Conservation (phyloP, 2,329 filamentous ascomycete species). For the Cercospora citrullina region DNA sequence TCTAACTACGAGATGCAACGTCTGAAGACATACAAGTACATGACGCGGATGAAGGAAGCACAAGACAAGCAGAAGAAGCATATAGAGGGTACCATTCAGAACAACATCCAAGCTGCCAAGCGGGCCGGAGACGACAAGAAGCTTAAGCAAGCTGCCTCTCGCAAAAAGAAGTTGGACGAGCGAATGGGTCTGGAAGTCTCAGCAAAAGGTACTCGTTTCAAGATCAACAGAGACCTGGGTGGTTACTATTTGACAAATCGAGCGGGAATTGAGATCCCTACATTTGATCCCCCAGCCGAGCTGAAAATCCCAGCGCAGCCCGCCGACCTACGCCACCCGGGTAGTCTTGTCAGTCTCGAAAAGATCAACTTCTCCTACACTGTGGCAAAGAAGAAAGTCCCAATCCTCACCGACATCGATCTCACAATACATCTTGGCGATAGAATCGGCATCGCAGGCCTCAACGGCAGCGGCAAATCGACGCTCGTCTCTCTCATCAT, state of each 20-base stretch:
- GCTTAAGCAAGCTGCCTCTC: slow-evolving; percentile 77
- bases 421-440: slow-evolving; percentile 72
- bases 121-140: slow-evolving; percentile 81
- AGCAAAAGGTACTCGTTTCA: slow-evolving; percentile 72
- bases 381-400: slow-evolving; percentile 41
- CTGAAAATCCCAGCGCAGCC: slow-evolving; percentile 55
- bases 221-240: slow-evolving; percentile 70
- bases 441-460: slow-evolving; percentile 70
- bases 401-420: slow-evolving; percentile 62
- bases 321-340: slow-evolving; percentile 51
- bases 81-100: slow-evolving; percentile 73
- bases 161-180: slow-evolving; percentile 82
- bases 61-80: slow-evolving; percentile 79
- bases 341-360: slow-evolving; percentile 71
- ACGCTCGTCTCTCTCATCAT: slow-evolving; percentile 72
- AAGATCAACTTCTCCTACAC: slow-evolving; percentile 66
- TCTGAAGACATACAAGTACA: slow-evolving; percentile 45
- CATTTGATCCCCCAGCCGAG: slow-evolving; percentile 57
- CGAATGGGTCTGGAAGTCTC: slow-evolving; percentile 74
- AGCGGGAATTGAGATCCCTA: slow-evolving; percentile 70
- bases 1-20: slow-evolving; percentile 70
- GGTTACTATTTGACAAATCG: slow-evolving; percentile 59
- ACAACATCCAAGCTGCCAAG: slow-evolving; percentile 73
- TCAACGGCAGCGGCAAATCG: slow-evolving; percentile 82
- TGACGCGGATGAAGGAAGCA: slow-evolving; percentile 75